These are phyloP conservation scores for Lactarius hengduanensis DNA, from an alignment of 768 basidiomycete species.

Conservation along the genomic window DNA sequence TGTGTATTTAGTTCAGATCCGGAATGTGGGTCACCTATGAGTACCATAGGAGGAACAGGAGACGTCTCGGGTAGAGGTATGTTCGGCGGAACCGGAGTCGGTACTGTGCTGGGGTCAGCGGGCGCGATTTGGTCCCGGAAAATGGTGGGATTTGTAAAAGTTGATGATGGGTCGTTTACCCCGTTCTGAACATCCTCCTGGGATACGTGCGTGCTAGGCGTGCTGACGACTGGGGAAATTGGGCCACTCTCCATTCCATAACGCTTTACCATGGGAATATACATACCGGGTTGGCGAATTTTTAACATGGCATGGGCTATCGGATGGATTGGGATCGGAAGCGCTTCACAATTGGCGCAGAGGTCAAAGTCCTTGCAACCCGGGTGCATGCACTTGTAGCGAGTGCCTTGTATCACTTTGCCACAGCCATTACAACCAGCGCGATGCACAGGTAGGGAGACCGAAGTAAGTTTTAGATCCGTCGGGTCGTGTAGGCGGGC, in stretches of 20 bases:
- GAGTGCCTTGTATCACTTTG: slow-evolving; percentile 54
- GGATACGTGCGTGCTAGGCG: not conserved
- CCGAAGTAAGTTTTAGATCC: slow-evolving; percentile 44
- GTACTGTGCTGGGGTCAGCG: not conserved
- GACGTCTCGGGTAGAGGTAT: slow-evolving; percentile 3
- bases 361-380: slow-evolving; percentile 80
- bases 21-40: slow-evolving; percentile 5
- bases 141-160: not conserved
- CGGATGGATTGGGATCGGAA: slow-evolving; percentile 76
- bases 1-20: not conserved
- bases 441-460: slow-evolving; percentile 39
- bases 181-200: not conserved
- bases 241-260: slow-evolving; percentile 27
- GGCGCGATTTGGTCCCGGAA: not conserved
- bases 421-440: slow-evolving; percentile 66
- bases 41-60: slow-evolving; percentile 6
- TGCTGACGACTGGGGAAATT: not conserved
- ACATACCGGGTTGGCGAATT: slow-evolving; percentile 53
- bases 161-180: not conserved
- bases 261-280: slow-evolving; percentile 44
- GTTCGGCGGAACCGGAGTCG: slow-evolving; percentile 4
- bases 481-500: slow-evolving; percentile 54
- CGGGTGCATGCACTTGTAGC: slow-evolving; percentile 86
- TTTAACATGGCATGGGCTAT: slow-evolving; percentile 70
- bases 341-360: slow-evolving; percentile 74